Conservation (phyloP, 73 alveolate species). For the Tetrahymena borealis region DNA sequence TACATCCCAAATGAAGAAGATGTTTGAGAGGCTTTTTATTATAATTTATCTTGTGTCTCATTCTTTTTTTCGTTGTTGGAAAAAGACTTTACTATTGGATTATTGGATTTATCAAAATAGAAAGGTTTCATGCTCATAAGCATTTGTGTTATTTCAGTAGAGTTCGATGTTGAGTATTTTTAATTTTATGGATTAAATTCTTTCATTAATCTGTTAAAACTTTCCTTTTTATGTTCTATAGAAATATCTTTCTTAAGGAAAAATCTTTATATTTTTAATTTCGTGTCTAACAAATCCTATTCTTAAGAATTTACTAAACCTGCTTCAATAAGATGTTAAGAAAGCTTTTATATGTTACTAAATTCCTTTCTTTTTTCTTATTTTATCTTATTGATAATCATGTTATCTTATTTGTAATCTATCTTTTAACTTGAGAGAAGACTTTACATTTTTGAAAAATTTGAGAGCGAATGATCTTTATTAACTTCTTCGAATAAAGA, state of each 20-base stretch:
- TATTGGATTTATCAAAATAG: not conserved
- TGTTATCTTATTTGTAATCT: not conserved
- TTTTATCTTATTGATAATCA: not conserved
- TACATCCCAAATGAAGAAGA: too few relatives aligned
- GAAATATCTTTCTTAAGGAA: not conserved
- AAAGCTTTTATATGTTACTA: not conserved
- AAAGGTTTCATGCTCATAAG: not conserved
- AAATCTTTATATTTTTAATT: not conserved
- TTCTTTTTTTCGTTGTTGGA: too few relatives aligned
- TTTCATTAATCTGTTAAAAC: not conserved
- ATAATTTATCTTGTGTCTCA: too few relatives aligned
- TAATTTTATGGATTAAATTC: not conserved
- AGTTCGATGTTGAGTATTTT: not conserved
- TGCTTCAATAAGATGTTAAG: not conserved
- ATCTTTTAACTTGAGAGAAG: not conserved
- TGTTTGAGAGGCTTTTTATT: too few relatives aligned
- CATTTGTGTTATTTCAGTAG: not conserved
- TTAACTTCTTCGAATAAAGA: not conserved
- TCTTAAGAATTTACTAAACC: not conserved
- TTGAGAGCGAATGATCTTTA: not conserved
- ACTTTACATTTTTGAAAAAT: not conserved
- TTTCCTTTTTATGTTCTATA: not conserved
- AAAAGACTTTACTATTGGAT: not conserved
- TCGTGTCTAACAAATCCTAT: not conserved
- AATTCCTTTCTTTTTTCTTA: not conserved